phyloP scores from a whole-genome alignment of 1,284 basidiomycete genomes.

The Agaricales sp. region DNA sequence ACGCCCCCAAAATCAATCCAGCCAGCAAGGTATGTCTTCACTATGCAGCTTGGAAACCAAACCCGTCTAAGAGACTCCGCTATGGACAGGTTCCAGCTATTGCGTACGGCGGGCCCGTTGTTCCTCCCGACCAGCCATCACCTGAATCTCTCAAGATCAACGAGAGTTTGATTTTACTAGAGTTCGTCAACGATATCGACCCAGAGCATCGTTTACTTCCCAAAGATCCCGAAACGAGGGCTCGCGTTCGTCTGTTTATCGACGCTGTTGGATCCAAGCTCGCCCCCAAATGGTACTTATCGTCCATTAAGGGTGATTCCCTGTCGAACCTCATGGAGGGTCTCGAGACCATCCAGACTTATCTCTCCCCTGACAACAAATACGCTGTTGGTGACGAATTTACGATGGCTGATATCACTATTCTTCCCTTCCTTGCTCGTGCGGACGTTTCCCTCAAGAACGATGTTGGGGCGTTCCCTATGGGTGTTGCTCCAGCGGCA shows the following conservation, averaged over 20 bases:
- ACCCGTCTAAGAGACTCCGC: not conserved
- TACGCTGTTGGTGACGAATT: not conserved
- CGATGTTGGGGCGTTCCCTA: not conserved
- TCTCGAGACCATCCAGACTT: not conserved
- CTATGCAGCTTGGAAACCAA: too few species aligned
- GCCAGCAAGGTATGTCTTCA: slow-evolving; percentile 40
- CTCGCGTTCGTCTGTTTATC: slow-evolving; percentile 50
- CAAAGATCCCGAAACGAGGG: slow-evolving; percentile 40
- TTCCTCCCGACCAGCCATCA: slow-evolving; percentile 40
- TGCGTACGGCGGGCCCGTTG: slow-evolving; percentile 47
- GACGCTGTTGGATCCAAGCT: slow-evolving; percentile 26
- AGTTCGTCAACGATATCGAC: slow-evolving; percentile 50
- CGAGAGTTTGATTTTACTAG: slow-evolving; percentile 52
- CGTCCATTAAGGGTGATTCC: not conserved
- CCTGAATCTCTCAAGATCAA: slow-evolving; percentile 46
- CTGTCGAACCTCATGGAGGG: not conserved
- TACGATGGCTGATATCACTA: not conserved
- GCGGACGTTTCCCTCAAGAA: not conserved
- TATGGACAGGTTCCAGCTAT: slow-evolving; percentile 37
- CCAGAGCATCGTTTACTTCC: slow-evolving; percentile 39
- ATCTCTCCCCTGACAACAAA: not conserved
- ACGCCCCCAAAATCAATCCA: slow-evolving; percentile 49
- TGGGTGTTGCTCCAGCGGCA: not conserved
- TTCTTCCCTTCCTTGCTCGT: not conserved
- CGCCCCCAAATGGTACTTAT: not conserved